A percentile compares a stretch with the other conserved stretches of the same genome.
These are phyloP conservation scores for Ogataea allantospora DNA, from an alignment of 805 yeast species.

Conservation along the genomic window DNA sequence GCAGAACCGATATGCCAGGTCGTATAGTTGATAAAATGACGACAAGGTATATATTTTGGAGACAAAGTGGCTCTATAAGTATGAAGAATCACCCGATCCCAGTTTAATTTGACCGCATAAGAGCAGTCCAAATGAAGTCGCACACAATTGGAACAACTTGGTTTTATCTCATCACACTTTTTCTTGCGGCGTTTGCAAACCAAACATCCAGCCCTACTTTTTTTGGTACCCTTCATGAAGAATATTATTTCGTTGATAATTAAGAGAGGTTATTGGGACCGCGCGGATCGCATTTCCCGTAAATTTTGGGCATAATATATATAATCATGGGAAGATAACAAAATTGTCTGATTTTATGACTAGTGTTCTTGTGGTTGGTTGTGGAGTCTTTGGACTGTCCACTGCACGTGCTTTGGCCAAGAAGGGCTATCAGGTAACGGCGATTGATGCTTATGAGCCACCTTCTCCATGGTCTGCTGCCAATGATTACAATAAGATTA, in stretches of 20 bases:
- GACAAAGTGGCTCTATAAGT: no score
- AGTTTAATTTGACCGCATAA: slow-evolving; percentile 4
- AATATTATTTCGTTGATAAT: neutral
- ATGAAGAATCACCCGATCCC: slow-evolving; percentile 4
- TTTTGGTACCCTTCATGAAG: slow-evolving; percentile 9
- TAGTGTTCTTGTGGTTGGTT: slow-evolving; percentile 49
- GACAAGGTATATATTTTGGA: no score
- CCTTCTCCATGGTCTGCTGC: slow-evolving; percentile 81
- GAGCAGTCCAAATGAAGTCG: slow-evolving; percentile 21
- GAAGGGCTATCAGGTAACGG: slow-evolving; percentile 29
- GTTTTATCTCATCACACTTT: slow-evolving; percentile 35
- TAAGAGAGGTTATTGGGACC: neutral
- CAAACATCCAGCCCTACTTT: slow-evolving; percentile 38
- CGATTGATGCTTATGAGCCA: slow-evolving; percentile 48
- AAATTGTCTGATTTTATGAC: neutral
- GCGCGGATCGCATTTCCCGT: slow-evolving; percentile 11
- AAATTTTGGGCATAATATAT: no score
- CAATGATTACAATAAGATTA: slow-evolving; percentile 54
- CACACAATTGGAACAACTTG: slow-evolving; percentile 24
- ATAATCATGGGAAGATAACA: neutral
- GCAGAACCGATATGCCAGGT: slow-evolving; percentile 2
- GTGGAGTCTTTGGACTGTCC: slow-evolving; percentile 60
- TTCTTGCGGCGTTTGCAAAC: slow-evolving; percentile 44
- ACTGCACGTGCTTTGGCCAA: slow-evolving; percentile 46
- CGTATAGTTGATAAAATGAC: neutral